Percentiles rank a stretch among this genome's conserved stretches.
Evolutionary conservation across 176 grass and related monocot genomes (phyloP).

Genomic region (Oryza glumipatula): DNA sequence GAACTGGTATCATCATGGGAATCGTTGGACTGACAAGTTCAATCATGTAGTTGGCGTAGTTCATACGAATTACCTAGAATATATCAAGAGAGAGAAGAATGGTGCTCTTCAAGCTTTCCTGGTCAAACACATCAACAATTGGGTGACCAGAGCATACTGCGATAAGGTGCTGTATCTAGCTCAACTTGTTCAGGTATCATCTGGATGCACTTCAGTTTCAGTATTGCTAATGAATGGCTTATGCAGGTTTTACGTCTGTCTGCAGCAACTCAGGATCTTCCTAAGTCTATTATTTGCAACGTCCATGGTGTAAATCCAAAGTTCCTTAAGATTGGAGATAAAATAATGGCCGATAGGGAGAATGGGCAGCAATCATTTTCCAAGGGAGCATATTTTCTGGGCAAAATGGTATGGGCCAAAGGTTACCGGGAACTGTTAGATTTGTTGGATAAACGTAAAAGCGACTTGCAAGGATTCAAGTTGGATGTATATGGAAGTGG

Average conservation of each 20-base stretch:
- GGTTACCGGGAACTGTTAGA: constrained; percentile 76
- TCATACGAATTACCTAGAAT: constrained; percentile 96
- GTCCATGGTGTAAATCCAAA: constrained; percentile 81
- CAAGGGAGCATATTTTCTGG: constrained; percentile 79
- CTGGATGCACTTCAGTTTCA: not conserved
- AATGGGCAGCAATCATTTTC: constrained; percentile 58
- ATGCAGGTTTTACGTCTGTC: constrained; percentile 71
- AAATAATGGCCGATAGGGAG: constrained; percentile 51
- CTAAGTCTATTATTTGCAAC: constrained; percentile 79
- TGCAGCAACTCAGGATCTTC: constrained; percentile 73
- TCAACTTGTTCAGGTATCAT: not conserved
- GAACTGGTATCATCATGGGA: constrained; percentile 97
- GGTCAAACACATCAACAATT: constrained; percentile 93
- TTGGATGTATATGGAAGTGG: constrained; percentile 78
- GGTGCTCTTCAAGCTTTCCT: constrained; percentile 74
- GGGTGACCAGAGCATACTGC: constrained; percentile 81
- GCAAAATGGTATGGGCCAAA: constrained; percentile 95
- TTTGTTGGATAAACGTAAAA: constrained; percentile 70
- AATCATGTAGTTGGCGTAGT: constrained; percentile 89
- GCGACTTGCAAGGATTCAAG: constrained; percentile 65
- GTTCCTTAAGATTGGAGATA: constrained; percentile 73
- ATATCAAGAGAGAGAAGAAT: constrained; percentile 88
- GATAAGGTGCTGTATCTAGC: constrained; percentile 61
- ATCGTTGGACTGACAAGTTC: constrained; percentile 84
- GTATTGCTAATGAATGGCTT: constrained; percentile 18